Evolutionary conservation across 2,329 filamentous ascomycete species (phyloP).

Genomic region (Cladosporium phlei): DNA sequence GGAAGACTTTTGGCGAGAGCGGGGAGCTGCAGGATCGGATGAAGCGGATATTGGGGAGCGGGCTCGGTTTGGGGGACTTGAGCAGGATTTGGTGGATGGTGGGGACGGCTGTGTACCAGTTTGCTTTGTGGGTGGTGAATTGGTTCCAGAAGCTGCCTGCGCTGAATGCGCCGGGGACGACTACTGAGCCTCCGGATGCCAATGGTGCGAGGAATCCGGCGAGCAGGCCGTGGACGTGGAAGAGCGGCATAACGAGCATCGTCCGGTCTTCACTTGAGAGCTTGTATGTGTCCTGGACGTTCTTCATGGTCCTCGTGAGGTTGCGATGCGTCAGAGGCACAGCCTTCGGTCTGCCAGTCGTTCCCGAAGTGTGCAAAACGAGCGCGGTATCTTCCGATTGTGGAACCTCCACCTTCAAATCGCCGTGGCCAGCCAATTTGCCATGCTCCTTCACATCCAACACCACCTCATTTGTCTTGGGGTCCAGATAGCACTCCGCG

Average conservation of each 20-base stretch:
- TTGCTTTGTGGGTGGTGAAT: slow-evolving; percentile 68
- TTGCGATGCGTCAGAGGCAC: slow-evolving; percentile 79
- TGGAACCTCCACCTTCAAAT: slow-evolving; percentile 48
- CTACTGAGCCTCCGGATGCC: slow-evolving; percentile 68
- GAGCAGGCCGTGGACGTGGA: slow-evolving; percentile 85
- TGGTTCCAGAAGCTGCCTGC: slow-evolving; percentile 78
- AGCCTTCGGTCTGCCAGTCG: slow-evolving; percentile 79
- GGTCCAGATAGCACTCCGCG: slow-evolving; percentile 78
- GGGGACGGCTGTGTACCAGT: slow-evolving; percentile 91
- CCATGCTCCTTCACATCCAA: slow-evolving; percentile 74
- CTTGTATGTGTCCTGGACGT: slow-evolving; percentile 73
- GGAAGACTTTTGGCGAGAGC: slow-evolving; percentile 73
- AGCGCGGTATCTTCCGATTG: slow-evolving; percentile 73
- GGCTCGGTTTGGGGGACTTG: slow-evolving; percentile 63
- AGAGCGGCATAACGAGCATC: slow-evolving; percentile 84
- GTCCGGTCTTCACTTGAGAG: slow-evolving; percentile 68
- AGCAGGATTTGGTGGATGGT: slow-evolving; percentile 89
- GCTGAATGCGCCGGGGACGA: slow-evolving; percentile 76
- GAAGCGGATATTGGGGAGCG: slow-evolving; percentile 71
- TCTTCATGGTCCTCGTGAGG: slow-evolving; percentile 75
- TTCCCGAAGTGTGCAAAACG: slow-evolving; percentile 79
- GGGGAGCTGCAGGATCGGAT: slow-evolving; percentile 84
- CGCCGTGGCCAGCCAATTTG: slow-evolving; percentile 53
- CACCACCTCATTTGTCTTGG: slow-evolving; percentile 56
- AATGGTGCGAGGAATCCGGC: slow-evolving; percentile 77